phyloP scores from a whole-genome alignment of 805 yeast genomes.

The Tetrapisispora taiwanensis region DNA sequence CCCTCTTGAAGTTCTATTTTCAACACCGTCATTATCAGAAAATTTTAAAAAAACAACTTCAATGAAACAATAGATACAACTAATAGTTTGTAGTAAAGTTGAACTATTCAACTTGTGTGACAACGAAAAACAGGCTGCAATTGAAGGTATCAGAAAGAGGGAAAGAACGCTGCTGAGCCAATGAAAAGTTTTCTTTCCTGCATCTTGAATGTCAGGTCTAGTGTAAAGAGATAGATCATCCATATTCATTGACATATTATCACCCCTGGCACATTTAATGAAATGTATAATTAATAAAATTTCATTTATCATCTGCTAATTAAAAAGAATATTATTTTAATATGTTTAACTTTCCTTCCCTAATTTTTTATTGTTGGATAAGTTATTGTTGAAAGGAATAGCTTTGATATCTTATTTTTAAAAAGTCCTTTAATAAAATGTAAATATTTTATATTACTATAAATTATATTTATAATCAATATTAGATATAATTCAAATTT shows the following conservation, averaged over 20 bases:
- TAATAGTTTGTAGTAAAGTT: conserved; percentile 36
- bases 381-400: too few species aligned
- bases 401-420: too few species aligned
- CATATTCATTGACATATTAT: conserved; percentile 23
- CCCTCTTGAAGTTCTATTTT: conserved; percentile 57
- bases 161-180: conserved; percentile 46
- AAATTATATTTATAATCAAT: too few species aligned
- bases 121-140: conserved; percentile 44
- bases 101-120: conserved; percentile 42
- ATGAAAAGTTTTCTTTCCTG: conserved; percentile 49
- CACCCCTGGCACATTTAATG: not conserved
- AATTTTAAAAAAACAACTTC: conserved; percentile 52
- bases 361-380: too few species aligned
- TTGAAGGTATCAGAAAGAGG: conserved; percentile 45
- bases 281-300: too few species aligned
- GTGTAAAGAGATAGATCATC: conserved; percentile 27
- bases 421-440: too few species aligned
- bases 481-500: too few species aligned
- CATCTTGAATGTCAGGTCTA: conserved; percentile 33
- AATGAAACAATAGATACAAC: conserved; percentile 41
- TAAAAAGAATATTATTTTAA: too few species aligned
- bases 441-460: too few species aligned
- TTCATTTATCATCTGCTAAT: not conserved
- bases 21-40: conserved; percentile 56
- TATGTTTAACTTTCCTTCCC: too few species aligned